Evolutionary conservation across 768 basidiomycete species (phyloP), one percentile per base, ranked within the genome.

Genomic region (Clitopilus hobsonii): DNA sequence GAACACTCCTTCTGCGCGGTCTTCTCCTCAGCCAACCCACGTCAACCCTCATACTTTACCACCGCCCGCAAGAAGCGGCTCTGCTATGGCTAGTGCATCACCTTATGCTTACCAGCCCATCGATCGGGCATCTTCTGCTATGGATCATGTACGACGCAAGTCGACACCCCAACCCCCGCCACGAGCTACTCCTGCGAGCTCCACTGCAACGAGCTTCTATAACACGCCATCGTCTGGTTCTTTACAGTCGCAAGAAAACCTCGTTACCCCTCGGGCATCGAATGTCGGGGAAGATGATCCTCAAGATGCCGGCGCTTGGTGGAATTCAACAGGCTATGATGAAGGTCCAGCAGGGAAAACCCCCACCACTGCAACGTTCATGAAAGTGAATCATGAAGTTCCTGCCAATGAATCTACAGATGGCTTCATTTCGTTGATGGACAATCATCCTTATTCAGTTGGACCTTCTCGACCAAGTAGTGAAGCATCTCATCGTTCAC

Each of bases 351-450:
- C 69, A 25, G 67, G 68, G 18, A 67, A 64, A 48, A 93, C 91
- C 8, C 91, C 92, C 8, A 89, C 87, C 10, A 82, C 83, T 4
- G 61, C 88, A 14, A 77, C 79, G 1, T 93, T 94, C 69, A 71
- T 81, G 61, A 75, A 71, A 29, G 75, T 83, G 3, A 74, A 77
- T 29, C 64, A 71, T 25, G 66, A 68, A 8, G 65, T 74, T 38
- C 60, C 74, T 0, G 41, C n/a, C 3, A 8, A 16, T 4, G 59
- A 73, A 16, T 73, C 77, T 28, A 69, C 78, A 7, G 81, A 83
- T 18, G 86, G 85, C 5, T 92, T 95, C 61, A 81, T 94, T 38
- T 93, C 91, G 6, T 74, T 91, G 22, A 94, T 94, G 91, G 89
- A 90, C 61, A 74, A 71, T 24, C 68, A 77, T 29, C 66, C 77